A percentile compares a stretch with the other conserved stretches of the same genome.
phyloP scores from a whole-genome alignment of 768 basidiomycete species.

The Tricholoma flavovirens region DNA sequence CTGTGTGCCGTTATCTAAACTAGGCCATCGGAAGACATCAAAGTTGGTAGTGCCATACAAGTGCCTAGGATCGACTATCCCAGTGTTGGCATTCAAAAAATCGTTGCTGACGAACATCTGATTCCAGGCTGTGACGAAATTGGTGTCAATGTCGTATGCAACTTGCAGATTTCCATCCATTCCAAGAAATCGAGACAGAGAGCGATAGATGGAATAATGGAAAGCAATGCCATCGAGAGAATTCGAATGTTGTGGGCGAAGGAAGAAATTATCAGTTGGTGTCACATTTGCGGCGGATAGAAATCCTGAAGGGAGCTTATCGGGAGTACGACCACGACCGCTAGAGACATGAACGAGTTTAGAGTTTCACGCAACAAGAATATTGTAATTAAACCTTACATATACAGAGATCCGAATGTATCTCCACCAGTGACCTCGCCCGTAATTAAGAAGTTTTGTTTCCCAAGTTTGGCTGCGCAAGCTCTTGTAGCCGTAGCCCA shows the following conservation, averaged over 20 bases:
- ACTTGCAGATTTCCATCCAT: slow-evolving; percentile 95
- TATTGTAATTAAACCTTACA: slow-evolving; percentile 40
- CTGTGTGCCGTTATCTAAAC: slow-evolving; percentile 78
- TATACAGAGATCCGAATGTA: slow-evolving; percentile 80
- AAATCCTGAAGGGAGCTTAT: slow-evolving; percentile 63
- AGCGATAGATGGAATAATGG: slow-evolving; percentile 92
- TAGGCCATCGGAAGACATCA: slow-evolving; percentile 93
- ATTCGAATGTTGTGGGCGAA: slow-evolving; percentile 56
- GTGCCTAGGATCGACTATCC: slow-evolving; percentile 73
- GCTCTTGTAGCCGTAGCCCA: slow-evolving; percentile 73
- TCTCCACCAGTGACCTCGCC: slow-evolving; percentile 96
- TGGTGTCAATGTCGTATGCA: slow-evolving; percentile 76
- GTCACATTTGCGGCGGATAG: slow-evolving; percentile 64
- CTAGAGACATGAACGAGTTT: slow-evolving; percentile 28
- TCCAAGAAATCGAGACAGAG: slow-evolving; percentile 80
- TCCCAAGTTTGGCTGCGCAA: slow-evolving; percentile 68
- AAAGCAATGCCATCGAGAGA: slow-evolving; percentile 80
- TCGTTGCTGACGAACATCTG: slow-evolving; percentile 87
- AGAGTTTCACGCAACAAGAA: neutral
- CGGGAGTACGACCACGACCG: slow-evolving; percentile 84
- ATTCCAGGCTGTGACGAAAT: slow-evolving; percentile 90
- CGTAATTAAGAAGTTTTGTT: slow-evolving; percentile 85
- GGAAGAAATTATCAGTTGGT: slow-evolving; percentile 60
- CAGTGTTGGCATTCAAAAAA: slow-evolving; percentile 67
- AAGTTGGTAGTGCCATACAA: slow-evolving; percentile 93